Base-by-base conservation (phyloP, 345 rosid genomes). In the Isatis tinctoria region DNA sequence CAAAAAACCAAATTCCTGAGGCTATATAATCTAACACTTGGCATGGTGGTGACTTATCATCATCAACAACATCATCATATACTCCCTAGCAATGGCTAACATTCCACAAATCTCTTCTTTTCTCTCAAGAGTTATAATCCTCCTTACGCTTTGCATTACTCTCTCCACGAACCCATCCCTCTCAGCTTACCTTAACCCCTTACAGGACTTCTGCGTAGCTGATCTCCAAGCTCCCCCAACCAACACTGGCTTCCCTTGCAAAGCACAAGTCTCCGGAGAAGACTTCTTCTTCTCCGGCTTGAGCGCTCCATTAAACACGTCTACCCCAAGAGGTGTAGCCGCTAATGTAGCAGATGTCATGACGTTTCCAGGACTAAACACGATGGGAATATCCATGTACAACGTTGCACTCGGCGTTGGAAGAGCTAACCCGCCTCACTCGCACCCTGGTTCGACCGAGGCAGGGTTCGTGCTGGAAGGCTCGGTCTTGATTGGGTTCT, bases 261-360 rank as follows among this genome's bases (percentile, higher is more conserved):
- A 88, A 47, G 69, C 84, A 0, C 62, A 82, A 10, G 90, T 85
- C 28, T 48, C 84, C 33, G 83, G 86, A 11, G 83, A 74, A 32
- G 96, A 86, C 63, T 86, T 90, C 74, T 93, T 90, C 86, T 86
- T 80, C 9, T 82, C 79, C 44, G 94, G 96, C 27, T 64, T 90
- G 17, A 74, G 37, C 78, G 65, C 63, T 57, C 85, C 85, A 43
- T 83, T 84, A 16, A 85, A 85, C 79, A 86, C 87, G 39, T 74
- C 83, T 16, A 87, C 81, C 69, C 43, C 56, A 17, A 82, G 74
- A 28, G 85, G 85, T 1, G 36, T 60, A 30, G 66, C 68, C 11
- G 83, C 76, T 45, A 86, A 77, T n/a, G 0, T 65, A 3, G 88
- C 76, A 14, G 78, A 87, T 11, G 83, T 84, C 17, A 52, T 73